Evolutionary conservation across 495 filamentous ascomycete species (phyloP), one percentile per base, ranked within the genome.

Genomic region (Penicillium goetzii): DNA sequence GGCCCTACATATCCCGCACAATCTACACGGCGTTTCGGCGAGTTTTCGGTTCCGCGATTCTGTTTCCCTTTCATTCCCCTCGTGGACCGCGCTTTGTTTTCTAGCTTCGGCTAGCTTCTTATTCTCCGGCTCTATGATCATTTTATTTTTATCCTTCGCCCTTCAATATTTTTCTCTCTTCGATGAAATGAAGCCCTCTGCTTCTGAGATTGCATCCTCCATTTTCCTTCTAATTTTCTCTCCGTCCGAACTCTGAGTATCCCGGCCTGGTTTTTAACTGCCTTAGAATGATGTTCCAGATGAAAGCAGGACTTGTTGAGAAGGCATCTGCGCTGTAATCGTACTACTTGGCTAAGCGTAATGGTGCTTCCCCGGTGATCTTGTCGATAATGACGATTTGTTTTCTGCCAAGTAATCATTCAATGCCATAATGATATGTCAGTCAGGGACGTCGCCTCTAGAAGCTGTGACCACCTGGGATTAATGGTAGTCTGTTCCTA

Each of bases 21-120:
- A 52, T 43, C 25, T 59, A 49, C 26, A 62, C 10, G 67, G 67
- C 60, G 67, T 69, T 53, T 63, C 45, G 63, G 64, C 60, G 60
- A 66, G 36, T 57, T 30, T 43, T 57, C 4, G 54, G 33, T 0
- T 7, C 21, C 14, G 19, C 23, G 5, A 23, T 43, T 43, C 23
- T 41, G 10, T 33, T 40, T 26, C 14, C 10, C 53, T 14, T 21
- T 56, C 33, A 30, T 53, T 53, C 26, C 51, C 51, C 12, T 53
- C n/a, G 51, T 14, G 34, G 12, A 36, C 34, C 12, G 34, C 12
- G 34, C 10, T 36, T 36, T 36, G 34, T 32, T 32, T 52, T 53
- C 21, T 8, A 30, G 47, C 47, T 51, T 51, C 5, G 28, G 12
- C 21, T 17, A 26, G 36, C 36, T 49, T 26, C 23, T 54, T 54